A percentile compares a stretch with the other conserved stretches of the same genome.
These are phyloP conservation scores for Phaeotremella fagi DNA, from an alignment of 768 basidiomycete species.

Conservation along the genomic window DNA sequence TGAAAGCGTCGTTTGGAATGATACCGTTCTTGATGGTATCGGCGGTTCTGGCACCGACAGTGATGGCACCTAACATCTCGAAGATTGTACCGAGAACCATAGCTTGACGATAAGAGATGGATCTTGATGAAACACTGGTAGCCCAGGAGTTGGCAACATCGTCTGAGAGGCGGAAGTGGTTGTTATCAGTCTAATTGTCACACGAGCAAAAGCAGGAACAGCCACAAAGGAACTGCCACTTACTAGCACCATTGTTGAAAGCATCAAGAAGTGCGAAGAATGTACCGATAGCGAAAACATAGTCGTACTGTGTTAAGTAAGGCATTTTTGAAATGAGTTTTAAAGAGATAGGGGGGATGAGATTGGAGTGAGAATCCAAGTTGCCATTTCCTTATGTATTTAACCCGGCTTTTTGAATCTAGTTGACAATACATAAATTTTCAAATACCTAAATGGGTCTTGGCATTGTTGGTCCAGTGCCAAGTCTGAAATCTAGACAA, in stretches of 20 bases:
- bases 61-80: conserved; percentile 28
- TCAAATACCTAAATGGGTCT: too few species aligned
- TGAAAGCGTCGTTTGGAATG: conserved; percentile 48
- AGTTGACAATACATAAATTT: too few species aligned
- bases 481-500: too few species aligned
- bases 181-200: neutral
- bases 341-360: neutral
- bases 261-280: conserved; percentile 31
- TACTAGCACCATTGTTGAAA: conserved; percentile 33
- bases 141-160: conserved; percentile 34
- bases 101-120: conserved; percentile 28
- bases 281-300: conserved; percentile 31
- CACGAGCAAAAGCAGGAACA: neutral
- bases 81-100: conserved; percentile 33
- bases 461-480: too few species aligned
- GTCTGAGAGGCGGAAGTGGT: conserved; percentile 4
- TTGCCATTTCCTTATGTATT: too few species aligned
- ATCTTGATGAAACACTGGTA: conserved; percentile 26
- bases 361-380: too few species aligned
- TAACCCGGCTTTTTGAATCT: too few species aligned
- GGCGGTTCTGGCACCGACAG: conserved; percentile 35
- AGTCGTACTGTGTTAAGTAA: conserved; percentile 21
- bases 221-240: conserved; percentile 2
- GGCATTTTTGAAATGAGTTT: conserved; percentile 11
- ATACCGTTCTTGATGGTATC: conserved; percentile 53